Percentiles rank a stretch among this genome's conserved stretches.
Evolutionary conservation across 768 basidiomycete genomes (phyloP).

Genomic region (Leccinum olivaceopallidum): DNA sequence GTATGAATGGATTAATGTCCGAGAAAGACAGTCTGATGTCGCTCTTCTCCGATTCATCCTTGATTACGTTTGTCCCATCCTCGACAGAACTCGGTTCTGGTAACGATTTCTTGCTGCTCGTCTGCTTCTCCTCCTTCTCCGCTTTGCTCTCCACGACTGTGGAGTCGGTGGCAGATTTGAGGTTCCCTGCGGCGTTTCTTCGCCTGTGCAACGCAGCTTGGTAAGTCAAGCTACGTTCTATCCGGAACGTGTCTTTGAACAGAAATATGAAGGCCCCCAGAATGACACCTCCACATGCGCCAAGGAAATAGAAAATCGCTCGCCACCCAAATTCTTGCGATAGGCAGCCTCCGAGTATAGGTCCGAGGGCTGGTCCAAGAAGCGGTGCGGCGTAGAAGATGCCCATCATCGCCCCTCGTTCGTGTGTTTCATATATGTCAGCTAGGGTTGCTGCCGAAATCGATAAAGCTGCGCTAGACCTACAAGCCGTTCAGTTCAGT

Average conservation of each 20-base stretch:
- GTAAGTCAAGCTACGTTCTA: slow-evolving; percentile 80
- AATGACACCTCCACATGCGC: slow-evolving; percentile 56
- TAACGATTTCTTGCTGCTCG: slow-evolving; percentile 16
- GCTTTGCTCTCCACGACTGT: slow-evolving; percentile 16
- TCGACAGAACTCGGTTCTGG: slow-evolving; percentile 22
- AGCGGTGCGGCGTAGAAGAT: slow-evolving; percentile 80
- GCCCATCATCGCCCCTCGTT: slow-evolving; percentile 80
- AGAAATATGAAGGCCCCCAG: slow-evolving; percentile 59
- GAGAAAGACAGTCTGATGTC: slow-evolving; percentile 55
- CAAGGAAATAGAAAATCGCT: slow-evolving; percentile 81
- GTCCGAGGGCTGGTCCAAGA: slow-evolving; percentile 71
- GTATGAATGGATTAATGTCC: slow-evolving; percentile 76
- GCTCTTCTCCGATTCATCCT: slow-evolving; percentile 13
- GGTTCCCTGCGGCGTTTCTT: slow-evolving; percentile 24
- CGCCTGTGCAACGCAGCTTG: slow-evolving; percentile 60
- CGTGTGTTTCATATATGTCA: slow-evolving; percentile 73
- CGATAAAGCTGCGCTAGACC: slow-evolving; percentile 64
- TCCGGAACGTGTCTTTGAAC: slow-evolving; percentile 82
- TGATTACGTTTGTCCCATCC: slow-evolving; percentile 20
- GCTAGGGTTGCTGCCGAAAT: slow-evolving; percentile 80
- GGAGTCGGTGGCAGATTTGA: slow-evolving; percentile 24
- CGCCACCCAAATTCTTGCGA: slow-evolving; percentile 75
- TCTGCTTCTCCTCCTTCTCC: slow-evolving; percentile 13
- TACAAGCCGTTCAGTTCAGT: slow-evolving; percentile 24
- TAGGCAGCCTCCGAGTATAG: slow-evolving; percentile 68